A percentile compares a stretch with the other conserved stretches of the same genome.
Conservation (phyloP, 805 yeast species). For the Candida sithepensis region DNA sequence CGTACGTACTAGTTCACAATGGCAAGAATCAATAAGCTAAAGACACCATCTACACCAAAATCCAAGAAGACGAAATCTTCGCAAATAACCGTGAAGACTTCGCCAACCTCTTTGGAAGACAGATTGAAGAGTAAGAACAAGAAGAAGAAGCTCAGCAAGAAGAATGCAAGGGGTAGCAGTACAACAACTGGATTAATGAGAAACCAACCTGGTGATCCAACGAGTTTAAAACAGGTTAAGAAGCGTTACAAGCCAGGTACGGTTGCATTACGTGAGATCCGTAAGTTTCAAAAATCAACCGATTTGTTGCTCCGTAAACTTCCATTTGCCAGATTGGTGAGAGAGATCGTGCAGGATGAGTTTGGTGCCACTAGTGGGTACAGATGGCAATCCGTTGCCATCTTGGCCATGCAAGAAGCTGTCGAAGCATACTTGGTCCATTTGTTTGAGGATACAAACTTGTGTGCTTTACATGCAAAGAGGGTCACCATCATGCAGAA, state of each 20-base stretch:
- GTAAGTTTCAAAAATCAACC: constrained; percentile 63
- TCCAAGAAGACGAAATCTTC: constrained; percentile 4
- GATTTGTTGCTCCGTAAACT: constrained; percentile 65
- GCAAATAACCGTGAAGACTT: constrained; percentile 3
- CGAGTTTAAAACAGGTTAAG: constrained; percentile 25
- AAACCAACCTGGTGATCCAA: constrained; percentile 56
- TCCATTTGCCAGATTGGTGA: constrained; percentile 74
- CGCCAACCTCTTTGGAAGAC: constrained; percentile 11
- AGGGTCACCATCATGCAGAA: constrained; percentile 84
- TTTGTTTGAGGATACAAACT: constrained; percentile 70
- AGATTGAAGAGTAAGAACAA: background rate
- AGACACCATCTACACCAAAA: constrained; percentile 17
- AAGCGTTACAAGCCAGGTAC: constrained; percentile 61
- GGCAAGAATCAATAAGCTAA: constrained; percentile 24
- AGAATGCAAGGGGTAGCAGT: constrained; percentile 4
- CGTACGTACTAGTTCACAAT: too few relatives aligned
- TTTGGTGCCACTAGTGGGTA: constrained; percentile 52
- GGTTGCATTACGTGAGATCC: constrained; percentile 62
- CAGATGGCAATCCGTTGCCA: constrained; percentile 78
- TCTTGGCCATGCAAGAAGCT: constrained; percentile 77
- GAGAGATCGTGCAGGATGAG: constrained; percentile 65
- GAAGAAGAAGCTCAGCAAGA: constrained; percentile 5
- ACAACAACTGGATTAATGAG: constrained; percentile 35
- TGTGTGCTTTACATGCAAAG: constrained; percentile 75
- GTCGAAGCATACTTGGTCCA: constrained; percentile 75